Percentiles rank a stretch among this genome's conserved stretches.
These are phyloP conservation scores for Anisodus tanguticus DNA, from an alignment of 257 asterid genomes.

Conservation along the genomic window DNA sequence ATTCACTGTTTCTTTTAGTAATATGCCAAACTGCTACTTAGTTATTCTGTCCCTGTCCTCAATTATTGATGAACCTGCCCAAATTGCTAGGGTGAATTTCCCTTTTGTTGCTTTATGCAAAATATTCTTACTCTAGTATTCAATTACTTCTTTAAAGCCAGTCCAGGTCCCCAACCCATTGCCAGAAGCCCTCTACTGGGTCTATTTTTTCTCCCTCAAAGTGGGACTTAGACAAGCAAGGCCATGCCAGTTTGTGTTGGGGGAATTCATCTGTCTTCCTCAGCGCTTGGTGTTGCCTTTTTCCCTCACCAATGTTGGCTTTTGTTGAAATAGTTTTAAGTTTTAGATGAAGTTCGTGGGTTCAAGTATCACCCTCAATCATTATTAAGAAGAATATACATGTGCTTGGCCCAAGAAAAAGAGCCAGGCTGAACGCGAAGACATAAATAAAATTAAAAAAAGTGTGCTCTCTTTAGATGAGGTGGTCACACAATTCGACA, in stretches of 20 bases:
- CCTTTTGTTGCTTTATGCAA: background rate
- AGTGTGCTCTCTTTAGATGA: conserved; percentile 11
- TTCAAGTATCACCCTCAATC: background rate
- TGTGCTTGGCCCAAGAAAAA: background rate
- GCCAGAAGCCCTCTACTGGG: background rate
- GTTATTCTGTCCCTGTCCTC: background rate
- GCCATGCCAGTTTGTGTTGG: conserved; percentile 11
- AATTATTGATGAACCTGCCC: conserved; percentile 8
- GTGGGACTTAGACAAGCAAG: conserved; percentile 9
- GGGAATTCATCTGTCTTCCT: background rate
- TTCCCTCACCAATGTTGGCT: background rate
- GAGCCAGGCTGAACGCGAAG: background rate
- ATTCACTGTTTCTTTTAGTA: background rate
- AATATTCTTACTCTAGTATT: background rate
- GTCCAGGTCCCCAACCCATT: background rate
- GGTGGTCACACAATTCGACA: background rate
- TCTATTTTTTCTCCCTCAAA: background rate
- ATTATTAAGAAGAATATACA: background rate
- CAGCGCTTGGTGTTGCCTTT: background rate
- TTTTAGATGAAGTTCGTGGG: background rate
- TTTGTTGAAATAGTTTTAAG: conserved; percentile 6
- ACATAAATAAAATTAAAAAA: background rate
- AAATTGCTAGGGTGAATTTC: background rate
- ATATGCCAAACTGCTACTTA: background rate
- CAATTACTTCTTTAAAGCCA: background rate